These are phyloP conservation scores for Malus hybrid DNA, from an alignment of 331 rosid species.

Conservation along the genomic window DNA sequence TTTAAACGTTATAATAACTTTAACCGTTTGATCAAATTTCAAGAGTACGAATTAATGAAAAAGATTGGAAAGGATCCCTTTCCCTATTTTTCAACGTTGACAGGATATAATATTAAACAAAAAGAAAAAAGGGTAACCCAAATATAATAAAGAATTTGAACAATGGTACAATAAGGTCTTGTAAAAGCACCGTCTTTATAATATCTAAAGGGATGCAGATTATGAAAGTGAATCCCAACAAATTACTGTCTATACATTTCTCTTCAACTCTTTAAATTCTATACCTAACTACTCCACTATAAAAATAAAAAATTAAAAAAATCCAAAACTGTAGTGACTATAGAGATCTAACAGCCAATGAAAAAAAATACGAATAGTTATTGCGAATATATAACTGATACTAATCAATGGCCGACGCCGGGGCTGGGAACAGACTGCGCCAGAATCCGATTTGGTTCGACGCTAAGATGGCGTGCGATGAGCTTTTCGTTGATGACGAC, in stretches of 20 bases:
- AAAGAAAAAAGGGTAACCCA: not conserved
- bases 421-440: constrained; percentile 77
- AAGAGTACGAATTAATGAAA: no score
- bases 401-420: constrained; percentile 64
- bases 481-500: constrained; percentile 51
- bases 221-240: not conserved
- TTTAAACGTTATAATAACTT: no score
- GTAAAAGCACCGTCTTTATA: not conserved
- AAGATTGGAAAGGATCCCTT: no score
- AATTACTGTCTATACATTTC: constrained; percentile 6
- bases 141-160: not conserved
- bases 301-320: no score
- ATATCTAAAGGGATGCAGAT: not conserved
- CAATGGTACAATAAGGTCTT: not conserved
- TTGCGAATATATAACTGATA: not conserved
- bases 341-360: not conserved
- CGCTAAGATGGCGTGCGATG: constrained; percentile 52
- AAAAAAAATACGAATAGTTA: not conserved
- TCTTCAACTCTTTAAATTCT: not conserved
- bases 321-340: constrained; percentile 12
- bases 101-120: not conserved
- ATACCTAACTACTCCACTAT: not conserved
- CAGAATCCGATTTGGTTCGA: constrained; percentile 25
- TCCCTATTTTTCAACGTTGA: not conserved
- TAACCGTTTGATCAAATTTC: no score